Conservation (phyloP, 2,329 filamentous ascomycete species). For the Hortaea werneckii region DNA sequence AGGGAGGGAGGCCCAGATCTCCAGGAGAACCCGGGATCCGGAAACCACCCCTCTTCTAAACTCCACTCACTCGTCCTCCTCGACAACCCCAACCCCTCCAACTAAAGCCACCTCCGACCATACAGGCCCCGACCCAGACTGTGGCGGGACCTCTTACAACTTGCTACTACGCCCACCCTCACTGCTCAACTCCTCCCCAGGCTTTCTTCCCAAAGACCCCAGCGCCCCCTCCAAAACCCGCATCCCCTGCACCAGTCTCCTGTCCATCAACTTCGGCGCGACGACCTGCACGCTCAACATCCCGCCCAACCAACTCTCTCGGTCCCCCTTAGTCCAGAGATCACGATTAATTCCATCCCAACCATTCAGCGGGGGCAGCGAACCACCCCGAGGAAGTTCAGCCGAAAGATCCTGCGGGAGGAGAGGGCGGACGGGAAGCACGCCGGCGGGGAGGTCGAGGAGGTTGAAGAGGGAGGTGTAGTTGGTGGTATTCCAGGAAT, state of each 20-base stretch:
- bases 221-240: slow-evolving; percentile 42
- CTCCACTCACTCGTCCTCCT: too few species aligned
- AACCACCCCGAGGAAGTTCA: too few species aligned
- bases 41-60: too few species aligned
- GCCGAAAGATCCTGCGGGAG: slow-evolving; percentile 40
- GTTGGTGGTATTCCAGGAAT: slow-evolving; percentile 52
- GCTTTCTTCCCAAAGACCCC: too few species aligned
- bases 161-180: too few species aligned
- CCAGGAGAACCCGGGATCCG: too few species aligned
- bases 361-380: slow-evolving; percentile 34
- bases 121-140: not conserved
- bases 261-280: slow-evolving; percentile 45
- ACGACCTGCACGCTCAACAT: slow-evolving; percentile 49
- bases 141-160: not conserved
- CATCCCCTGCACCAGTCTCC: slow-evolving; percentile 45
- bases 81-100: too few species aligned
- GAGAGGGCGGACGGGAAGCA: slow-evolving; percentile 45
- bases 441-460: slow-evolving; percentile 51
- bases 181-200: too few species aligned
- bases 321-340: slow-evolving; percentile 46
- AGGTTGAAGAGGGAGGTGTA: slow-evolving; percentile 54
- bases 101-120: too few species aligned
- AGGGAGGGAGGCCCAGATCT: too few species aligned
- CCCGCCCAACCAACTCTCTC: slow-evolving; percentile 44
- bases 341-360: slow-evolving; percentile 53